Percentiles rank a stretch among this genome's conserved stretches.
These are phyloP conservation scores for Tillandsia fasciculata DNA, from an alignment of 176 grass and related monocot species.

Conservation along the genomic window DNA sequence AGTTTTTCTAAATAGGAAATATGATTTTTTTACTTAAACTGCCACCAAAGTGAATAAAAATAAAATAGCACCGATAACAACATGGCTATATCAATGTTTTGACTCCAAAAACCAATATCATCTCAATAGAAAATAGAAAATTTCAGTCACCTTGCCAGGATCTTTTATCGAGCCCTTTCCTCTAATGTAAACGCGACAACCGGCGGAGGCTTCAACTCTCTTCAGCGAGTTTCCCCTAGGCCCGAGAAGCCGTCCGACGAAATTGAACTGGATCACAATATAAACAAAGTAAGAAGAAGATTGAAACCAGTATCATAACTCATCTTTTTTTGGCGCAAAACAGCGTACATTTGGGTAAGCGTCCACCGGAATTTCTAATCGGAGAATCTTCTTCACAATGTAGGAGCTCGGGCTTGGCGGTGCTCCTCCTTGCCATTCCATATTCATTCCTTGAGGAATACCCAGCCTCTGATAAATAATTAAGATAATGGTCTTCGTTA, in stretches of 20 bases:
- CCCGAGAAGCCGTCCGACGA: constrained; percentile 93
- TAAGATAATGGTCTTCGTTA: not conserved
- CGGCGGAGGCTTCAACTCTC: constrained; percentile 87
- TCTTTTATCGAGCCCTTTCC: constrained; percentile 98
- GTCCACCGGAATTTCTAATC: constrained; percentile 79
- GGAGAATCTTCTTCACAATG: constrained; percentile 76
- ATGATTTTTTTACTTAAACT: not conserved
- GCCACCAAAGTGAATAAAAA: not conserved
- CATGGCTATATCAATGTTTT: not conserved
- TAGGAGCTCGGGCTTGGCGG: constrained; percentile 61
- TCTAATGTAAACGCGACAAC: constrained; percentile 96
- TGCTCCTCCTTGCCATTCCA: constrained; percentile 82
- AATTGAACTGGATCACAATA: constrained; percentile 73
- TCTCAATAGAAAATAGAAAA: not conserved
- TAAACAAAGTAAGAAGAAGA: not conserved
- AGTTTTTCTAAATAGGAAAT: not conserved
- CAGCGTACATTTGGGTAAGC: constrained; percentile 65
- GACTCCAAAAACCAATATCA: not conserved
- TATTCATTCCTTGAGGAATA: constrained; percentile 50
- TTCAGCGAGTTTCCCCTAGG: constrained; percentile 95
- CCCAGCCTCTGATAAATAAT: constrained; percentile 46
- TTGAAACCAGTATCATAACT: not conserved
- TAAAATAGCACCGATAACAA: not conserved
- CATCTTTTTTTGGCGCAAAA: not conserved
- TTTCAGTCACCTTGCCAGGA: constrained; percentile 66